Evolutionary conservation across 139 green algal genomes (phyloP), one percentile per base, ranked within the genome.

Genomic region (Zygnema cylindricum): DNA sequence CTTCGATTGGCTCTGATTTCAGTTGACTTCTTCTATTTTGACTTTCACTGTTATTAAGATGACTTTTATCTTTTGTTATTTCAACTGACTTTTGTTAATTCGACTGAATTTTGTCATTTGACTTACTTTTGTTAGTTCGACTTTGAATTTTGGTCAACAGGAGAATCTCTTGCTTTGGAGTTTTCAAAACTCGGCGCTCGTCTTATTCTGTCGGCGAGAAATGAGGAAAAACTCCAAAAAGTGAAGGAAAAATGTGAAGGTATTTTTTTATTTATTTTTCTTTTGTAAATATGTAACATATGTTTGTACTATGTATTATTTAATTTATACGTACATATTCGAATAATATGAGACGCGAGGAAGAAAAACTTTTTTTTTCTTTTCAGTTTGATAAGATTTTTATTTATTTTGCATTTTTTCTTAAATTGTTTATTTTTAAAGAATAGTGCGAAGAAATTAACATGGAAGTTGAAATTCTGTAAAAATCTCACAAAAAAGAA

Each of bases 131-230:
- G 57, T 25, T 73, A 35, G 25, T 30, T 73, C 57, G 30, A 73
- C 57, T 30, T 73, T 73, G 57, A 25, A 30, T 25, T 25, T 25
- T 25, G 3, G 71, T 41, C 16, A 16, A 11, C 71, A 79, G 71
- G 71, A n/a, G 71, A 79, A 43, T 25, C 11, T 7, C 23, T 86
- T 39, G 78, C 78, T 55, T 23, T 35, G 38, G 39, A 63, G 21
- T 86, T 86, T 77, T 55, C 78, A 63, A 38, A 30, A 38, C n/a
- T 86, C 40, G 78, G 78, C 11, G 78, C 78, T 39, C 78, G 35
- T 1, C 42, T 86, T 25, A 86, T 86, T 23, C 38, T 86, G 49
- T 86, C 78, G 33, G 40, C 78, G 38, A 55, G 78, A 55, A 41
- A 38, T 16, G 39, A 40, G 38, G 78, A 86, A 38, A 55, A 63